Conservation (phyloP, 192 early-diverging fungal species). For the Backusella tarrabulga region DNA sequence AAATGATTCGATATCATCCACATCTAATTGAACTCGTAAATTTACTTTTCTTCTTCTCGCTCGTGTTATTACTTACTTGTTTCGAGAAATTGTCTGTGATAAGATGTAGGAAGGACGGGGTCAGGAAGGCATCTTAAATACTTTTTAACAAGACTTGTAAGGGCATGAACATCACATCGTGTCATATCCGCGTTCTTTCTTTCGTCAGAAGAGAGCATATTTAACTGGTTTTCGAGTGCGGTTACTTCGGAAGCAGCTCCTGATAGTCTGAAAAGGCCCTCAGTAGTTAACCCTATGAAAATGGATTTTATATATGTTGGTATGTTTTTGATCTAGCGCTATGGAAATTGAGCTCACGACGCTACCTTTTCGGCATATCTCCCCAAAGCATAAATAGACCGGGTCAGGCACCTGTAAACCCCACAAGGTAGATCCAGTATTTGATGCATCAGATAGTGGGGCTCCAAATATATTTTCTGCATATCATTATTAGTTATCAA, state of each 20-base stretch:
- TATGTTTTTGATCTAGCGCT: neutral
- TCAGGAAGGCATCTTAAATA: constrained; percentile 32
- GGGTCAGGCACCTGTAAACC: constrained; percentile 33
- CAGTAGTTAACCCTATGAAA: constrained; percentile 23
- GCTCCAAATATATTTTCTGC: constrained; percentile 19
- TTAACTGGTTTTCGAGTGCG: constrained; percentile 16
- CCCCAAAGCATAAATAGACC: constrained; percentile 30
- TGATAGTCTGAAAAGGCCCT: constrained; percentile 35
- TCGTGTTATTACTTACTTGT: constrained; percentile 10
- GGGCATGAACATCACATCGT: constrained; percentile 30
- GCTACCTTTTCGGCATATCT: constrained; percentile 24
- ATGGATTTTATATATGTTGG: neutral
- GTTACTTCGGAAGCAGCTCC: constrained; percentile 29
- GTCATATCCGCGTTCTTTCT: constrained; percentile 25
- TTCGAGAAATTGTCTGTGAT: constrained; percentile 21
- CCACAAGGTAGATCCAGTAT: constrained; percentile 9
- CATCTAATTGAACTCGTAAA: neutral
- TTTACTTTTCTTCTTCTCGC: neutral
- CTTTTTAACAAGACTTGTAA: constrained; percentile 36
- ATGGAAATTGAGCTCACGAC: neutral
- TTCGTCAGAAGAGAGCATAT: constrained; percentile 15
- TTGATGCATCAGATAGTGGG: constrained; percentile 13
- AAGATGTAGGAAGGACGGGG: constrained; percentile 26
- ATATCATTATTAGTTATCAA: neutral
- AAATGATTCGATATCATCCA: neutral